These are phyloP conservation scores for Coniochaeta ligniaria DNA, from an alignment of 2,329 filamentous ascomycete species.

Conservation along the genomic window DNA sequence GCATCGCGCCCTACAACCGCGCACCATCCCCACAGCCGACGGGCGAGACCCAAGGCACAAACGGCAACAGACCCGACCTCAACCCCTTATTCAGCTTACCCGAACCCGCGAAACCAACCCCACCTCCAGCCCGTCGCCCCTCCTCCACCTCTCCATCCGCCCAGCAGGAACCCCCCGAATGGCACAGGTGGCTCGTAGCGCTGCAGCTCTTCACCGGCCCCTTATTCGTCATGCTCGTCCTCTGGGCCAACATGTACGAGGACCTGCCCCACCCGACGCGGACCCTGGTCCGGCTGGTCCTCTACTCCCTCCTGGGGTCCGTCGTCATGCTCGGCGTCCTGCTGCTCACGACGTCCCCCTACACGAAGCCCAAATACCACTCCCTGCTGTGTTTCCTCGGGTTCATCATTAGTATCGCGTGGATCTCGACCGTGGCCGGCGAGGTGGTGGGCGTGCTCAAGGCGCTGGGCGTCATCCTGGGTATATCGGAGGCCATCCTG, in stretches of 20 bases:
- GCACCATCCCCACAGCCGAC: neutral
- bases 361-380: conserved; percentile 64
- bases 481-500: conserved; percentile 90
- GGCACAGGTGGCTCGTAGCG: conserved; percentile 87
- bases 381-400: conserved; percentile 80
- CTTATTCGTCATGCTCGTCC: conserved; percentile 68
- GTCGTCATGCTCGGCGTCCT: conserved; percentile 59
- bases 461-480: conserved; percentile 81
- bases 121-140: neutral
- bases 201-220: conserved; percentile 84
- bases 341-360: conserved; percentile 59
- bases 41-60: neutral
- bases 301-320: conserved; percentile 63
- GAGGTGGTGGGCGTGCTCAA: conserved; percentile 96
- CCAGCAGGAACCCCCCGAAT: conserved; percentile 35
- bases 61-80: neutral
- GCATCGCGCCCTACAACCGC: conserved; percentile 16
- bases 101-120: neutral
- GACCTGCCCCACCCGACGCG: conserved; percentile 46
- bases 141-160: neutral
- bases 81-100: conserved; percentile 1
- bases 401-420: conserved; percentile 85
- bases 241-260: conserved; percentile 62
- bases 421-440: conserved; percentile 93
- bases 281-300: conserved; percentile 47